phyloP scores from a whole-genome alignment of 176 grass and related monocot genomes.

The Musa beccarii region DNA sequence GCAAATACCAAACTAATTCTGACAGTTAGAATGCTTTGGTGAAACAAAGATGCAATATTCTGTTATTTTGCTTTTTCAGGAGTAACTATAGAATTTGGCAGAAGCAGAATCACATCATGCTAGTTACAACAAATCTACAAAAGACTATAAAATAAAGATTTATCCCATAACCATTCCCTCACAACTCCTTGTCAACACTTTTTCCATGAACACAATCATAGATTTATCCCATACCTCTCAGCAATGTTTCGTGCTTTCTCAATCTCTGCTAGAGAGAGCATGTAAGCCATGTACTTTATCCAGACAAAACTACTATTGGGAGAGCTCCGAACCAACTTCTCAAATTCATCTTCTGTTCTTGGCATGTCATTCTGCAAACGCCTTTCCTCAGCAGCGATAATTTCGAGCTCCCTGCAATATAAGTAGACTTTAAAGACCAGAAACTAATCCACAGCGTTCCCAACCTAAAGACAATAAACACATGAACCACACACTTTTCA shows the following conservation, averaged over 20 bases:
- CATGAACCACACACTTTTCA: conserved; percentile 37
- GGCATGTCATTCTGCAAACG: conserved; percentile 63
- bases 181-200: not conserved
- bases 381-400: conserved; percentile 78
- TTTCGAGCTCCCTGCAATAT: conserved; percentile 70
- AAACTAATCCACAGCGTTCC: not conserved
- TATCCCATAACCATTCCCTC: not conserved
- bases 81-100: not conserved
- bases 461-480: conserved; percentile 11
- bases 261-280: conserved; percentile 68
- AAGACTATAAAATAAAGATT: not conserved
- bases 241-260: conserved; percentile 75
- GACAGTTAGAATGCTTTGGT: too few species aligned
- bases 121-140: not conserved
- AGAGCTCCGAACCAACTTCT: conserved; percentile 85
- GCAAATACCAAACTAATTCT: too few species aligned
- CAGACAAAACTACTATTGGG: conserved; percentile 89
- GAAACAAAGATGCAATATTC: too few species aligned
- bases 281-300: conserved; percentile 90
- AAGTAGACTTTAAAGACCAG: not conserved
- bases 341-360: conserved; percentile 75
- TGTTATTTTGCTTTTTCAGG: too few species aligned
- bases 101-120: not conserved
- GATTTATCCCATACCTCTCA: conserved; percentile 46
- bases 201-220: not conserved